A percentile compares a stretch with the other conserved stretches of the same genome.
Evolutionary conservation across 2,329 filamentous ascomycete genomes (phyloP).

Genomic region (Tolypocladium album): DNA sequence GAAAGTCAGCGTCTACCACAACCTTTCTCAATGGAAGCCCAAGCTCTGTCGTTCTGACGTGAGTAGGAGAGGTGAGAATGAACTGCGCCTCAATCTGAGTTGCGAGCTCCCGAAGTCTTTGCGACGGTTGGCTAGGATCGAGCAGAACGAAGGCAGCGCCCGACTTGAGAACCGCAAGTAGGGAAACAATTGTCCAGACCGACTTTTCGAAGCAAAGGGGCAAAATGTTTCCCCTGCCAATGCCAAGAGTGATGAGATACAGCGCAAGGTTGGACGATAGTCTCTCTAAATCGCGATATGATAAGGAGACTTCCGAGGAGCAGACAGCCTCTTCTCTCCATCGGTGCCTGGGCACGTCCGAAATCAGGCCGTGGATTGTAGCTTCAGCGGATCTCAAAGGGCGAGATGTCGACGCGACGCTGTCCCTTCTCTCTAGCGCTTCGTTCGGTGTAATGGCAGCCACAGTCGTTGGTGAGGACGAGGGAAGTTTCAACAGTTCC

Average conservation of each 20-base stretch:
- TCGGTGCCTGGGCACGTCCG: not conserved
- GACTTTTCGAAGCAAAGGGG: constrained; percentile 5
- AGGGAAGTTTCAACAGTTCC: not conserved
- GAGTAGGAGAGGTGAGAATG: not conserved
- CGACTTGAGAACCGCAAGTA: constrained; percentile 3
- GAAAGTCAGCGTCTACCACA: not conserved
- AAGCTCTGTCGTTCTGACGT: not conserved
- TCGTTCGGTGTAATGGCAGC: not conserved
- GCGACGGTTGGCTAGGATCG: constrained; percentile 2
- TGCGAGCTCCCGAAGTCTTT: not conserved
- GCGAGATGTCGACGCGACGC: not conserved
- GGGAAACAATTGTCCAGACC: constrained; percentile 1
- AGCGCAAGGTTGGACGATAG: not conserved
- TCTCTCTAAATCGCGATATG: not conserved
- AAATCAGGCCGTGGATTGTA: not conserved
- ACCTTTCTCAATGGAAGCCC: not conserved
- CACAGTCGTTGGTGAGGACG: not conserved
- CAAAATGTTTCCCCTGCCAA: not conserved
- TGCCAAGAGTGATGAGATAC: not conserved
- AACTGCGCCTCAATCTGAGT: not conserved
- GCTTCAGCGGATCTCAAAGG: not conserved
- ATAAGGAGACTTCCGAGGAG: not conserved
- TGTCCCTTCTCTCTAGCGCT: not conserved
- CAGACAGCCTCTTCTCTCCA: not conserved
- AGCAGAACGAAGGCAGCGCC: constrained; percentile 10